A percentile compares a stretch with the other conserved stretches of the same genome.
Evolutionary conservation across 176 grass and related monocot species (phyloP).

Genomic region (Hsuehochloa calcarea): DNA sequence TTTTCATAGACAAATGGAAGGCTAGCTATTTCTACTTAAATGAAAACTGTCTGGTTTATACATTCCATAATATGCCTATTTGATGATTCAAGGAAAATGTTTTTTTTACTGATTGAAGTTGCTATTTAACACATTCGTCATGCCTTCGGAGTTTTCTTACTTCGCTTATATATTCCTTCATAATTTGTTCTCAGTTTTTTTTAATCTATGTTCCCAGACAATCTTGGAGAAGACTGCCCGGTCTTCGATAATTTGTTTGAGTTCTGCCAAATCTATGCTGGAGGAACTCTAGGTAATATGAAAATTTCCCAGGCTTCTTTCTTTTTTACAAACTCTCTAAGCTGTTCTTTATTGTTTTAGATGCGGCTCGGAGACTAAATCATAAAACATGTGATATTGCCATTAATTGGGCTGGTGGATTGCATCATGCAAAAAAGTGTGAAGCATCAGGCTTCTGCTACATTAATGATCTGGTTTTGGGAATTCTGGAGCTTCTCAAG

Average conservation of each 20-base stretch:
- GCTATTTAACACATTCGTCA: not conserved
- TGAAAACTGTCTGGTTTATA: not conserved
- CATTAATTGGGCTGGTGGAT: constrained; percentile 96
- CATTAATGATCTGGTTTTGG: constrained; percentile 96
- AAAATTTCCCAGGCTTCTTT: constrained; percentile 1
- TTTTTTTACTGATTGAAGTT: not conserved
- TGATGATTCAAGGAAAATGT: not conserved
- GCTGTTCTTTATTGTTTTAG: constrained; percentile 53
- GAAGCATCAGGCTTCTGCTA: constrained; percentile 97
- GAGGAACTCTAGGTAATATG: constrained; percentile 93
- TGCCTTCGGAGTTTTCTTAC: not conserved
- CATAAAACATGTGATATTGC: constrained; percentile 86
- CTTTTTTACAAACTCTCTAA: constrained; percentile 21
- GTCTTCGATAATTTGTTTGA: constrained; percentile 98
- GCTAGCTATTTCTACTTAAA: not conserved
- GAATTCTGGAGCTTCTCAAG: constrained; percentile 95
- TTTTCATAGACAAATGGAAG: constrained; percentile 18
- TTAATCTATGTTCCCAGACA: constrained; percentile 52
- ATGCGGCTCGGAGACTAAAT: constrained; percentile 90
- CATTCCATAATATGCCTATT: not conserved
- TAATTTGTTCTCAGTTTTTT: not conserved
- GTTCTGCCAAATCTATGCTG: constrained; percentile 97
- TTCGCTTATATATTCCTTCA: constrained; percentile 8
- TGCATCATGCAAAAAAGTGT: constrained; percentile 95
- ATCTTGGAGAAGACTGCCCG: constrained; percentile 95